phyloP scores from a whole-genome alignment of 495 filamentous ascomycete species.

The Letharia columbiana region DNA sequence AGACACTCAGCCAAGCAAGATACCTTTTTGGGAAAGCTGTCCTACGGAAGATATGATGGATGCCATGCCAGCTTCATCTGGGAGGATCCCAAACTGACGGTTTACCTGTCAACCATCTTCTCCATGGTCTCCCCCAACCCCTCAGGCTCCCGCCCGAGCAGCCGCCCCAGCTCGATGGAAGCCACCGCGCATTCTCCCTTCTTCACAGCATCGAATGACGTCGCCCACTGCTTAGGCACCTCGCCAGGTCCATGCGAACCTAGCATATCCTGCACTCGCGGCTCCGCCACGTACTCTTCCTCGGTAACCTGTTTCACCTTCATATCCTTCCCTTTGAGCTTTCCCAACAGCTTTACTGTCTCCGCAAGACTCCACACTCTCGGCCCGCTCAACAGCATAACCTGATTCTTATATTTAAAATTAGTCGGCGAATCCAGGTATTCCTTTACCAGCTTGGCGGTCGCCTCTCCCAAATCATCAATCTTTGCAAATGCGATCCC shows the following conservation, averaged over 20 bases:
- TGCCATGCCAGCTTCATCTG: too few relatives aligned
- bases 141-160: conserved; percentile 36
- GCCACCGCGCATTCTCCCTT: conserved; percentile 36
- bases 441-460: conserved; percentile 34
- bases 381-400: conserved; percentile 36
- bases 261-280: conserved; percentile 28
- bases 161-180: conserved; percentile 28
- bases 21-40: too few relatives aligned
- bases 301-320: conserved; percentile 33
- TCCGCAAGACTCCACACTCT: conserved; percentile 34
- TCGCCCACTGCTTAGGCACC: conserved; percentile 29
- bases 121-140: conserved; percentile 29
- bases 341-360: conserved; percentile 33
- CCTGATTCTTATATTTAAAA: conserved; percentile 32
- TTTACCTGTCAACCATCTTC: conserved; percentile 2
- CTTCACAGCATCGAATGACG: conserved; percentile 38
- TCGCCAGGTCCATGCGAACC: conserved; percentile 29
- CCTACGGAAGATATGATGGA: too few relatives aligned
- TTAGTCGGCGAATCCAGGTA: conserved; percentile 20
- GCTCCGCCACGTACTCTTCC: conserved; percentile 35
- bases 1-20: too few relatives aligned
- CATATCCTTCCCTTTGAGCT: conserved; percentile 27
- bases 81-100: not conserved
- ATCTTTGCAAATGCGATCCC: conserved; percentile 47
- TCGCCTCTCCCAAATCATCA: conserved; percentile 44